Conservation (phyloP, 2,329 filamentous ascomycete species). For the Colletotrichum sp. region DNA sequence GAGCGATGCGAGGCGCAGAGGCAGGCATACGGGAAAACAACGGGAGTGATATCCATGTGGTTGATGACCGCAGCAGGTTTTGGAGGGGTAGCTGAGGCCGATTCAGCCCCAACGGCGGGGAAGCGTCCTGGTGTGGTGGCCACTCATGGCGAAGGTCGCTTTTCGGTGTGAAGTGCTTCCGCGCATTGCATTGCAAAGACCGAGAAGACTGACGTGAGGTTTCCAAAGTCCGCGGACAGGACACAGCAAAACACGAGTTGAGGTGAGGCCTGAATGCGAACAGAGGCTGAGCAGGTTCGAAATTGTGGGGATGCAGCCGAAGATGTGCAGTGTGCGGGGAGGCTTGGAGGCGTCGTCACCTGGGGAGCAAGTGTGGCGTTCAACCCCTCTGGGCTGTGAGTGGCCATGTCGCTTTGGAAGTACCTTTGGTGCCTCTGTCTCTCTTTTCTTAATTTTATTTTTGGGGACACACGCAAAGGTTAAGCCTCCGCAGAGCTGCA, state of each 20-base stretch:
- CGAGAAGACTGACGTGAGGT: not conserved
- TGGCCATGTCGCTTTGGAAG: not conserved
- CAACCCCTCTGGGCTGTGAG: not conserved
- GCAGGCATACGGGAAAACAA: not conserved
- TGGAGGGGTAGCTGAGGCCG: not conserved
- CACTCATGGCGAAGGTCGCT: not conserved
- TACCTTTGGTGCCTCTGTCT: not conserved
- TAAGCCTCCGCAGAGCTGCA: not conserved
- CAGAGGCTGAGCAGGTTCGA: conserved; percentile 6
- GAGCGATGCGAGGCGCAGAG: not conserved
- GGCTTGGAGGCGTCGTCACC: conserved; percentile 16
- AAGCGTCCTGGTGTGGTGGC: not conserved
- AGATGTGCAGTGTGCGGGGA: not conserved
- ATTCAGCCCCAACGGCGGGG: conserved; percentile 18
- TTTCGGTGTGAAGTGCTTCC: not conserved
- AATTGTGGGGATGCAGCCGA: not conserved
- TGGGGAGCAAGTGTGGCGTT: conserved; percentile 12
- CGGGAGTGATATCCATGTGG: not conserved
- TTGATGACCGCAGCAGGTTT: conserved; percentile 14
- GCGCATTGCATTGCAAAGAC: not conserved
- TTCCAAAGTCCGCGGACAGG: not conserved
- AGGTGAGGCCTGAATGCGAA: not conserved
- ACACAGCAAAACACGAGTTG: not conserved
- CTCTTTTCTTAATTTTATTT: conserved; percentile 2
- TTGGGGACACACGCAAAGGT: conserved; percentile 3